Base-by-base conservation (phyloP, 129 eudicot species). In the Apium graveolens region DNA sequence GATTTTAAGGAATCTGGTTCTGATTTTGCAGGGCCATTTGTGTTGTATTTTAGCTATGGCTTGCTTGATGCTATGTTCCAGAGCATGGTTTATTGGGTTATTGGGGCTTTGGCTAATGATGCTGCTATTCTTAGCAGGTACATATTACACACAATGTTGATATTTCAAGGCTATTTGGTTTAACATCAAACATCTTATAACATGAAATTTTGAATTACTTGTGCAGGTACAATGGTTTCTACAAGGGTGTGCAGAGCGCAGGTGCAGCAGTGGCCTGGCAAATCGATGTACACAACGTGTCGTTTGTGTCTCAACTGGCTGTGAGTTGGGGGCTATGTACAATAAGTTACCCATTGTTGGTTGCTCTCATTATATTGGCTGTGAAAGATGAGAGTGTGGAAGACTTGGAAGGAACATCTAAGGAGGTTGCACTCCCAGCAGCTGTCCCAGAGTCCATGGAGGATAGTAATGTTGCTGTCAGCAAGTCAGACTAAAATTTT, bases 201-300 rank as follows among this genome's bases (percentile, higher is more conserved):
- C 75, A 57, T 71, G n/a, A 24, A 72, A 41, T 20, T 20, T 14
- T 24, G 37, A 70, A 70, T 18, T 37, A 34, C 12, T 70, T 83
- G 49, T 85, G 72, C 79, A 93, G 98, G 83, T 93, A 91, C 77
- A 79, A 76, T 72, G 98, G 98, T 46, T 93, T 93, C 80, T 93
- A 91, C 86, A 93, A 93, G 88, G 98, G 98, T 42, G 86, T 93
- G 41, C 98, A 93, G 78, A 93, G 98, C 81, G 98, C 98, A 26
- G 98, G 98, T 48, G 98, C 85, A 24, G 98, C 97, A 63, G 90
- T 91, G 35, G 95, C 98, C 34, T 93, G 96, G 98, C 98, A 93
- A 77, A 78, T 93, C 34, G 98, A 93, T 79, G 37, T 85, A 1
- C 92, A 89, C 78, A 87, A 83, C 0, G 93, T 87, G 35, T 82